Conservation (phyloP, 176 grass and related monocot species). For the Zizania latifolia region DNA sequence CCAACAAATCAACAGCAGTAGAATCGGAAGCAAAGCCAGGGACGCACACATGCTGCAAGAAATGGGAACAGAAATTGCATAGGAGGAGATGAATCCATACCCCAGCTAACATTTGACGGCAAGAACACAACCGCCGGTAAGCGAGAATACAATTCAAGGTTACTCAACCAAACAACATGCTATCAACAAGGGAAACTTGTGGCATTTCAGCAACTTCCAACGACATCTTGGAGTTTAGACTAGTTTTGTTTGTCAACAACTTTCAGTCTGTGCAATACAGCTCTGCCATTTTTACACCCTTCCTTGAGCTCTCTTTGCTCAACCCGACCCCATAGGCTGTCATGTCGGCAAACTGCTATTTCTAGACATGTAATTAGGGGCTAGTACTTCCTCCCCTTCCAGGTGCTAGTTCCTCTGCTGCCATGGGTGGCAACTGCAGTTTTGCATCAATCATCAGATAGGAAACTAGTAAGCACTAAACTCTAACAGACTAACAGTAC, state of each 20-base stretch:
- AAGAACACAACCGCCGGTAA: not conserved
- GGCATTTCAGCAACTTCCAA: too few relatives aligned
- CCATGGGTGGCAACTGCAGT: constrained; percentile 2
- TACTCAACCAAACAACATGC: not conserved
- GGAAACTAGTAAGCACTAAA: not conserved
- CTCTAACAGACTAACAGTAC: not conserved
- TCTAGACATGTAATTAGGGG: not conserved
- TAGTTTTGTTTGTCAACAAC: not conserved
- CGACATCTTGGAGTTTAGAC: too few relatives aligned
- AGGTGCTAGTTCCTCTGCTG: not conserved
- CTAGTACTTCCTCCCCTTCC: not conserved
- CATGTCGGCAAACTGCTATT: constrained; percentile 2
- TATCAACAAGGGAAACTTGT: not conserved
- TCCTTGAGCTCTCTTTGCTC: not conserved
- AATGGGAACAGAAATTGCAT: not conserved
- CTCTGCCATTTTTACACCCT: not conserved
- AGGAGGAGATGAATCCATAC: not conserved
- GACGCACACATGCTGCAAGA: not conserved
- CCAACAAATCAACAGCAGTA: not conserved
- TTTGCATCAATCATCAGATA: not conserved
- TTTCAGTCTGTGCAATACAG: constrained; percentile 11
- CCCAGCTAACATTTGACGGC: not conserved
- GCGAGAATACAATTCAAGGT: not conserved
- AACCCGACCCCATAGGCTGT: not conserved
- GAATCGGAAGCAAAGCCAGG: not conserved